A percentile compares a stretch with the other conserved stretches of the same genome.
Conservation (phyloP, 73 alveolate genomes). For the Blepharisma stoltei region DNA sequence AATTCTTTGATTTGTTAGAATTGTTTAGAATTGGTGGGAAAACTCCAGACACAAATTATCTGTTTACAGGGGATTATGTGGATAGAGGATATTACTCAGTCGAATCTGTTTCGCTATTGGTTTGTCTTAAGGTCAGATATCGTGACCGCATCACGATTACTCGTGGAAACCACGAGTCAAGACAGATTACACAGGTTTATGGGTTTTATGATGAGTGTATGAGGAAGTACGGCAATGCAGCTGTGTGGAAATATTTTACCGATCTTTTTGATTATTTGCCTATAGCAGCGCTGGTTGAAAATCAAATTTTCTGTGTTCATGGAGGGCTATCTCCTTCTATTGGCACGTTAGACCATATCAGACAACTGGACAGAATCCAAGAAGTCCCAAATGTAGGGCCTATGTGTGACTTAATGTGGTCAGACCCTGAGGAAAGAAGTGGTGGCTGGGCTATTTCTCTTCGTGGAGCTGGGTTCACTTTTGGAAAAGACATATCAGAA, state of each 20-base stretch:
- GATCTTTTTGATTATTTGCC: conserved; percentile 64
- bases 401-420: conserved; percentile 86
- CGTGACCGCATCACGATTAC: conserved; percentile 85
- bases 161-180: conserved; percentile 94
- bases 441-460: conserved; percentile 95
- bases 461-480: conserved; percentile 83
- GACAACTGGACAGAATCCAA: conserved; percentile 48
- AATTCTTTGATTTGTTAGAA: conserved; percentile 91
- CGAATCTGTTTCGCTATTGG: conserved; percentile 79
- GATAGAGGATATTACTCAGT: conserved; percentile 90
- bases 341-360: conserved; percentile 54
- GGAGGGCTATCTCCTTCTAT: conserved; percentile 96
- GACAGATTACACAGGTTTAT: conserved; percentile 75
- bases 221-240: conserved; percentile 68
- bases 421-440: conserved; percentile 75
- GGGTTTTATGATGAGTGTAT: conserved; percentile 67
- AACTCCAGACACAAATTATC: conserved; percentile 73
- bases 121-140: conserved; percentile 78
- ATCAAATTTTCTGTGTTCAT: conserved; percentile 92
- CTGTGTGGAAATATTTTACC: conserved; percentile 61
- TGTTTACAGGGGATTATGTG: conserved; percentile 89
- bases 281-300: conserved; percentile 49
- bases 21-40: conserved; percentile 81
- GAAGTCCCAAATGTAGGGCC: conserved; percentile 89
- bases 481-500: conserved; percentile 92